Evolutionary conservation across 106 monocot species (phyloP), one percentile per base, ranked within the genome.

Genomic region (Dendrobium officinale): DNA sequence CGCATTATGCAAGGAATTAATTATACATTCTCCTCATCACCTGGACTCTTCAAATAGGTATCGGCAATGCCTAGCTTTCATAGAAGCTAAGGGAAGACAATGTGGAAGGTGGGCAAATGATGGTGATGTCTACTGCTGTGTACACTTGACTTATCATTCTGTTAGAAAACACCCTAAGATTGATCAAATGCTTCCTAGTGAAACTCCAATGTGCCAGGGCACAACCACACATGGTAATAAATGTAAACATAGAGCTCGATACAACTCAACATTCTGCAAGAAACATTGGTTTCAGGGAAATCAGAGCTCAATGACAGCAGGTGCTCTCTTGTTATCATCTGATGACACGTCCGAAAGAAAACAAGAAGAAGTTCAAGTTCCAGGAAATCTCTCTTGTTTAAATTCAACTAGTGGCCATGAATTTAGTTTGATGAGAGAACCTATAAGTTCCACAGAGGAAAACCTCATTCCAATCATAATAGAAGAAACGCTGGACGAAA

Each of bases 31-130:
- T 37, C 77, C 59, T 59, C 56, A 44, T 59, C 81, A 61, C 70
- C 16, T 42, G 42, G 73, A 77, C 78, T 42, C 31, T n/a, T 26
- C 17, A 26, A 83, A 75, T 41, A 88, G 75, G 73, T 90, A 86
- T 75, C 80, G 89, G 51, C 87, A 91, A 75, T 98, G 98, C 67
- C 80, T 79, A 48, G 89, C 94, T 78, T 98, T 95, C 49, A 87
- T 94, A 75, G 92, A 89, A 85, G 88, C 89, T 33, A 94, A 95
- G 79, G 91, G 91, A 86, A 88, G 94, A 74, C 92, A 87, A 16
- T 98, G 98, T 80, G 94, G 87, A 79, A 90, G 98, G 86, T 98
- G 94, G 98, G 98, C 94, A 77, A 98, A 88, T 81, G 98, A 98
- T 85, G 91, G 94, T 76, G 91, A 92, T 80, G 82, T 86, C 26